Percentiles rank a stretch among this genome's conserved stretches.
Evolutionary conservation across 2,329 filamentous ascomycete genomes (phyloP).

Genomic region (Colletotrichum nymphaeae): DNA sequence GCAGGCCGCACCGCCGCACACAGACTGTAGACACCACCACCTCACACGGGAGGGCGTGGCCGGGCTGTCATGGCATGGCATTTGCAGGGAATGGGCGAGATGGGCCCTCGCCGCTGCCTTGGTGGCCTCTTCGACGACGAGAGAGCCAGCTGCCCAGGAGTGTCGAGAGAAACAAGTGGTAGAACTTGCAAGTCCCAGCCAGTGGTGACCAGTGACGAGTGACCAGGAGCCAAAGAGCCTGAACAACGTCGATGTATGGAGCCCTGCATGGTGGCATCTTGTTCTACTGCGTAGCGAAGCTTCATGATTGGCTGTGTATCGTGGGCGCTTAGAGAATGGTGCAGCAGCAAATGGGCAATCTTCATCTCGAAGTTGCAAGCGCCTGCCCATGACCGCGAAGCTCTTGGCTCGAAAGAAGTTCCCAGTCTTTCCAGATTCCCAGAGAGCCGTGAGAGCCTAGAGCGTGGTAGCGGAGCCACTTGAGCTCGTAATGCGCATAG

Average conservation of each 20-base stretch:
- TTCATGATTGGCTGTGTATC: slow-evolving; percentile 34
- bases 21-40: background rate
- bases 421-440: background rate
- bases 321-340: slow-evolving; percentile 36
- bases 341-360: slow-evolving; percentile 31
- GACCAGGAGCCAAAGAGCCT: slow-evolving; percentile 29
- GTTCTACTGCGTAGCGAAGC: slow-evolving; percentile 23
- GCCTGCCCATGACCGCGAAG: slow-evolving; percentile 30
- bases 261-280: slow-evolving; percentile 35
- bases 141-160: slow-evolving; percentile 20
- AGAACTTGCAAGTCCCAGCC: background rate
- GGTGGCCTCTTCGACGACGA: background rate
- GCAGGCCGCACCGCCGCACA: background rate
- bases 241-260: slow-evolving; percentile 22
- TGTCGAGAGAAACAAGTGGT: slow-evolving; percentile 5
- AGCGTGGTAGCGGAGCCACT: slow-evolving; percentile 21
- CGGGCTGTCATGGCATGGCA: slow-evolving; percentile 20
- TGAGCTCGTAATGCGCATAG: slow-evolving; percentile 19
- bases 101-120: background rate
- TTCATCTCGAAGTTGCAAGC: slow-evolving; percentile 31
- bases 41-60: slow-evolving; percentile 19
- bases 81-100: slow-evolving; percentile 15
- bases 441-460: slow-evolving; percentile 23
- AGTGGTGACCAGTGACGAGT: background rate
- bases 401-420: slow-evolving; percentile 26